phyloP scores from a whole-genome alignment of 441 rosid genomes.

The Rhodomyrtus psidioides region DNA sequence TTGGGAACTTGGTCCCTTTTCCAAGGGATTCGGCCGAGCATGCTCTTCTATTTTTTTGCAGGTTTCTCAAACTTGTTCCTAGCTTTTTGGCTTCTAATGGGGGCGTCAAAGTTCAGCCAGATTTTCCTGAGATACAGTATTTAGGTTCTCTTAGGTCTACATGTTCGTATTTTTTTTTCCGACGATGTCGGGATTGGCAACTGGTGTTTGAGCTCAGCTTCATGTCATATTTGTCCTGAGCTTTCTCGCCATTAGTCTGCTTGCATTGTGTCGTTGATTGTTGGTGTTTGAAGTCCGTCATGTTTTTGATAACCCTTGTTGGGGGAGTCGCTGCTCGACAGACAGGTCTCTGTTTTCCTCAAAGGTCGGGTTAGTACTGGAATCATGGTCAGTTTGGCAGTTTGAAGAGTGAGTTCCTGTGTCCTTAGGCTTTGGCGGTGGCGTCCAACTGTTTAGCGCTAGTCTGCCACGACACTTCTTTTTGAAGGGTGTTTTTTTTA shows the following conservation, averaged over 20 bases:
- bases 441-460: background rate
- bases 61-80: background rate
- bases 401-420: background rate
- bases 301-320: background rate
- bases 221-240: background rate
- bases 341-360: slow-evolving; percentile 4
- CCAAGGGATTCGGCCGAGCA: background rate
- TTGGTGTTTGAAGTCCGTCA: background rate
- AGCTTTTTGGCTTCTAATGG: background rate
- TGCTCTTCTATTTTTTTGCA: background rate
- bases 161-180: background rate
- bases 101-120: background rate
- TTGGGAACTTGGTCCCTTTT: slow-evolving; percentile 1
- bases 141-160: background rate
- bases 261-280: background rate
- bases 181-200: background rate
- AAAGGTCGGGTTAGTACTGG: background rate
- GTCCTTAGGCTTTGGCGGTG: background rate
- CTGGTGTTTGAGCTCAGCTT: background rate
- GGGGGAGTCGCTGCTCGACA: background rate
- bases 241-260: background rate
- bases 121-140: background rate
- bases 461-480: background rate
- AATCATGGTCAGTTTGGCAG: background rate
- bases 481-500: background rate